Base-by-base conservation (phyloP, 441 rosid species). In the Macaranga tanarius region DNA sequence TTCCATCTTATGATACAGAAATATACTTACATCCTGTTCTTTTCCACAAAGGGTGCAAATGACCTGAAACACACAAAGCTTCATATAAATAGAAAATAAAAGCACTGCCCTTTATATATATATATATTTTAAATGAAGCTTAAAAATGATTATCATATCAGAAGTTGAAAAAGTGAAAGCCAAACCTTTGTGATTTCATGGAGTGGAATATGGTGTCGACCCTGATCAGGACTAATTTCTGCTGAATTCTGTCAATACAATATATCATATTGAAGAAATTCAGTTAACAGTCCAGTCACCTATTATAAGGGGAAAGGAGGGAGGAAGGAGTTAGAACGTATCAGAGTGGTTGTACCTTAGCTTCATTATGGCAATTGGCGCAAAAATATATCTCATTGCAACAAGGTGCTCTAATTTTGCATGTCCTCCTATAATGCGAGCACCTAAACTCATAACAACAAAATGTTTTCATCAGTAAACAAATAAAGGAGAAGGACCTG, bases 351-450 rank as follows among this genome's bases (percentile, higher is more conserved):
- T 62, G 47, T 62, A 84, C 90, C 85, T 86, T 89, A 45, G 81
- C 88, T 79, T 92, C 95, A 59, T 91, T 89, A 73, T 92, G 96
- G 76, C 95, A 92, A 80, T 86, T 91, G 66, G 89, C 82, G 76
- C 98, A 92, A 79, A 83, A 73, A 80, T 83, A 91, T 2, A 89
- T 72, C 74, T 89, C 92, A 78, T 87, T 81, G 74, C 98, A 91
- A 65, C 97, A 91, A 17, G 97, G 93, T 34, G 96, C 88, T 80
- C 84, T 83, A 57, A 91, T 87, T 83, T 84, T 88, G 76, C 97
- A 91, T 72, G 86, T 85, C 81, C 98, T 85, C 77, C 80, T 79
- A 68, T 91, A 92, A 81, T 92, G 96, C 17, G 84, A 79, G 77
- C 96, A 91, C 69, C 98, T 91, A 61, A 58, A 62, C 28, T 26